A percentile compares a stretch with the other conserved stretches of the same genome.
These are phyloP conservation scores for Hanseniaspora vineae DNA, from an alignment of 805 yeast species.

Conservation along the genomic window DNA sequence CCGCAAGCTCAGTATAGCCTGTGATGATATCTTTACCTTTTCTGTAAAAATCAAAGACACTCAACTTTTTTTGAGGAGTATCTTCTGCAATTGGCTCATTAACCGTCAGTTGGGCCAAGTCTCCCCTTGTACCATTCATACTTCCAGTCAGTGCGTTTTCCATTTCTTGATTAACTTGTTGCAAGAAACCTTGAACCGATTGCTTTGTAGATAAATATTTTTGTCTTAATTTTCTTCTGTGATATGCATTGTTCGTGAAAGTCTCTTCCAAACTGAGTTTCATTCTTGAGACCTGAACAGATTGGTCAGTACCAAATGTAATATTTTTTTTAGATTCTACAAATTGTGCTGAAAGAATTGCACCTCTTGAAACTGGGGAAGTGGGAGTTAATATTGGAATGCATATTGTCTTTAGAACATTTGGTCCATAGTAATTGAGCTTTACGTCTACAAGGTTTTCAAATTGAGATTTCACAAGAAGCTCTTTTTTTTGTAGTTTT, in stretches of 20 bases:
- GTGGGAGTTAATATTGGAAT: neutral
- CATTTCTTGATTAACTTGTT: no score
- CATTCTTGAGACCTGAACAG: neutral
- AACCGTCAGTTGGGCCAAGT: no score
- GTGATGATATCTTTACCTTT: no score
- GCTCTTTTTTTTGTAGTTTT: neutral
- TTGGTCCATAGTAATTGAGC: constrained; percentile 2
- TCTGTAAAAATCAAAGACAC: no score
- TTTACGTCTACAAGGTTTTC: neutral
- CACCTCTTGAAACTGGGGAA: neutral
- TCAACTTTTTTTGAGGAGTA: no score
- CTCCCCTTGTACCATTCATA: no score
- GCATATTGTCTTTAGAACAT: constrained; percentile 4
- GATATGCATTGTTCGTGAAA: constrained; percentile 1
- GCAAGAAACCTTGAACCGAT: neutral
- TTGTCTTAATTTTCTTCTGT: neutral
- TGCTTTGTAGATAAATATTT: constrained; percentile 2
- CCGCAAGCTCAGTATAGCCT: neutral
- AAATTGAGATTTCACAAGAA: neutral
- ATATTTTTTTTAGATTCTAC: neutral
- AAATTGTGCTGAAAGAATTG: neutral
- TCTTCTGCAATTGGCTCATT: no score
- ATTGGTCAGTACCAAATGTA: neutral
- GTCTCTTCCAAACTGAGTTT: neutral
- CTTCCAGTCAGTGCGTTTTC: no score